Percentiles rank a stretch among this genome's conserved stretches.
phyloP scores from a whole-genome alignment of 129 eudicot species.

The Ambrosia trifida region DNA sequence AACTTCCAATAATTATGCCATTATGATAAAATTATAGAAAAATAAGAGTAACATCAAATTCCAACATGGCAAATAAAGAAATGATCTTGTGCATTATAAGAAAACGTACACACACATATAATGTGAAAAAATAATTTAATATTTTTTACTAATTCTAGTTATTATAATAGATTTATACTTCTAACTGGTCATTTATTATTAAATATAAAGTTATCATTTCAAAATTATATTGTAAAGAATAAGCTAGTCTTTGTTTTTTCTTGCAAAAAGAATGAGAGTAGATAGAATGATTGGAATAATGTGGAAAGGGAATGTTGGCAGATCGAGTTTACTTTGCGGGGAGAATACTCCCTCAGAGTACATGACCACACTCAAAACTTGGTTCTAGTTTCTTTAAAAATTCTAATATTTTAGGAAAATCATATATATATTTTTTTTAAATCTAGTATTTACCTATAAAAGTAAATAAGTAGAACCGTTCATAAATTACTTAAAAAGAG shows the following conservation, averaged over 20 bases:
- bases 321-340: slow-evolving; percentile 26
- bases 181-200: neutral
- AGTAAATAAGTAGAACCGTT: no score
- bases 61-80: neutral
- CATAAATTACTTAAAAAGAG: no score
- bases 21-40: neutral
- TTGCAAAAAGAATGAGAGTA: slow-evolving; percentile 2
- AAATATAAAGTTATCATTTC: neutral
- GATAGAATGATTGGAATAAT: slow-evolving; percentile 23
- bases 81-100: neutral
- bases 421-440: neutral
- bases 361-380: neutral
- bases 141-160: no score
- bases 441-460: no score
- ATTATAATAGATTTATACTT: neutral
- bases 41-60: neutral
- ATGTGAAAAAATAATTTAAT: no score
- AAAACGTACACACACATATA: no score
- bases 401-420: neutral
- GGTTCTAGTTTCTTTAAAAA: neutral
- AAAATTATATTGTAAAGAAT: slow-evolving; percentile 5
- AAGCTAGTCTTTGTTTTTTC: neutral
- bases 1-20: neutral
- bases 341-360: slow-evolving; percentile 22
- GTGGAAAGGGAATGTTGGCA: slow-evolving; percentile 24